Conservation (phyloP, 2,329 filamentous ascomycete genomes). For the Penicillium sp. region DNA sequence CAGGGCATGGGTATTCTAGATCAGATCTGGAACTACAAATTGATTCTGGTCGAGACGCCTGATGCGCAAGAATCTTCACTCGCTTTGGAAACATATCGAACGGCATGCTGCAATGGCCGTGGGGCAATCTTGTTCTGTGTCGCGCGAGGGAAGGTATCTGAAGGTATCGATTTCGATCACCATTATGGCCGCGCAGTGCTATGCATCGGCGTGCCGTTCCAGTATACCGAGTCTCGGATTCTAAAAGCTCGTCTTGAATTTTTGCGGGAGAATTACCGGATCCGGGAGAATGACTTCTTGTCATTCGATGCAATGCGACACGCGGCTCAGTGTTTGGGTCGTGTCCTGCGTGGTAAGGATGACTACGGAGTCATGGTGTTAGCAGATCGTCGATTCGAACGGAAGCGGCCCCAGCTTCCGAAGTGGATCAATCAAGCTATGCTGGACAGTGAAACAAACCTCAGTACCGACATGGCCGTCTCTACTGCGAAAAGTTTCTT, state of each 20-base stretch:
- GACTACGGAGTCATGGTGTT: slow-evolving; percentile 99
- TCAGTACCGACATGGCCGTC: slow-evolving; percentile 95
- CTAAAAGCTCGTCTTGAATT: slow-evolving; percentile 95
- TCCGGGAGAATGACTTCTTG: slow-evolving; percentile 94
- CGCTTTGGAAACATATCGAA: slow-evolving; percentile 93
- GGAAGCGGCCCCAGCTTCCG: slow-evolving; percentile 86
- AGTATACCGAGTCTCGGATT: slow-evolving; percentile 97
- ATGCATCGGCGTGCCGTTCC: slow-evolving; percentile 96
- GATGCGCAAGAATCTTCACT: slow-evolving; percentile 97
- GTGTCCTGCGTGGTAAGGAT: slow-evolving; percentile 93
- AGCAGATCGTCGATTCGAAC: slow-evolving; percentile 89
- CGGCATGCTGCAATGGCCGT: slow-evolving; percentile 94
- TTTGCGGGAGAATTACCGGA: slow-evolving; percentile 93
- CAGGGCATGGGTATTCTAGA: slow-evolving; percentile 98
- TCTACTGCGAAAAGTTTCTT: slow-evolving; percentile 88
- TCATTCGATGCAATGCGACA: slow-evolving; percentile 99
- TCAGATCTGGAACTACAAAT: slow-evolving; percentile 98
- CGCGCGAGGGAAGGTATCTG: slow-evolving; percentile 93
- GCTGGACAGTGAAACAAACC: slow-evolving; percentile 80
- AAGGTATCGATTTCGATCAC: slow-evolving; percentile 99
- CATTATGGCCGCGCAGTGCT: slow-evolving; percentile 96
- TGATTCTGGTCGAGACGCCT: slow-evolving; percentile 96
- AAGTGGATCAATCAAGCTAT: slow-evolving; percentile 96
- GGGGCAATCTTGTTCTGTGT: slow-evolving; percentile 93
- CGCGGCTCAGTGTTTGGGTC: slow-evolving; percentile 92